phyloP scores from a whole-genome alignment of 768 basidiomycete species.

The Pleurotus ostreatus region DNA sequence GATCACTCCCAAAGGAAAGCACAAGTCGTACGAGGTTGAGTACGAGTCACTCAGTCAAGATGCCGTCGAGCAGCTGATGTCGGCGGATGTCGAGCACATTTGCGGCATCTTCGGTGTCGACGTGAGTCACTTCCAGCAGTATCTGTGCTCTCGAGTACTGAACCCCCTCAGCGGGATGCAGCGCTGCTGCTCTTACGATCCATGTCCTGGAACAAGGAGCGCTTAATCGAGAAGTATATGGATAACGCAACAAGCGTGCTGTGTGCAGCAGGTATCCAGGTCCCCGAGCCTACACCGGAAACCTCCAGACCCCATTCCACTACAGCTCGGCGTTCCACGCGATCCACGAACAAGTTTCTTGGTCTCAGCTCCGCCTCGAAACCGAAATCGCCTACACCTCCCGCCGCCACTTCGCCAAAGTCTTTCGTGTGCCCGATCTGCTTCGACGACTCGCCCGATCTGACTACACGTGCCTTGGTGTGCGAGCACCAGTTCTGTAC shows the following conservation, averaged over 20 bases:
- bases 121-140: conserved; percentile 45
- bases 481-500: conserved; percentile 87
- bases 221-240: conserved; percentile 95
- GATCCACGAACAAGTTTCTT: conserved; percentile 35
- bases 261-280: conserved; percentile 65
- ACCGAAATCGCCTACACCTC: conserved; percentile 18
- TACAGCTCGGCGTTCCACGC: conserved; percentile 28
- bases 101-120: conserved; percentile 85
- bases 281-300: conserved; percentile 35
- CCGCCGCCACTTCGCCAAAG: conserved; percentile 21
- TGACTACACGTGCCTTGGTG: conserved; percentile 62
- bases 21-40: conserved; percentile 82
- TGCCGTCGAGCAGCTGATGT: conserved; percentile 77
- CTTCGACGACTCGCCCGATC: conserved; percentile 67
- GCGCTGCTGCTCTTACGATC: conserved; percentile 79
- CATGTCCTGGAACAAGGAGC: conserved; percentile 94
- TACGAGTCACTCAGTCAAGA: conserved; percentile 69
- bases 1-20: conserved; percentile 47
- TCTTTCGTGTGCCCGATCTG: conserved; percentile 92
- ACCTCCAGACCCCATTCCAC: conserved; percentile 20
- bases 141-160: conserved; percentile 6
- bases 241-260: conserved; percentile 76
- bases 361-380: conserved; percentile 27
- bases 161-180: conserved; percentile 45
- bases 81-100: conserved; percentile 79